Evolutionary conservation across 176 grass and related monocot genomes (phyloP).

Genomic region (Zoysia pacifica): DNA sequence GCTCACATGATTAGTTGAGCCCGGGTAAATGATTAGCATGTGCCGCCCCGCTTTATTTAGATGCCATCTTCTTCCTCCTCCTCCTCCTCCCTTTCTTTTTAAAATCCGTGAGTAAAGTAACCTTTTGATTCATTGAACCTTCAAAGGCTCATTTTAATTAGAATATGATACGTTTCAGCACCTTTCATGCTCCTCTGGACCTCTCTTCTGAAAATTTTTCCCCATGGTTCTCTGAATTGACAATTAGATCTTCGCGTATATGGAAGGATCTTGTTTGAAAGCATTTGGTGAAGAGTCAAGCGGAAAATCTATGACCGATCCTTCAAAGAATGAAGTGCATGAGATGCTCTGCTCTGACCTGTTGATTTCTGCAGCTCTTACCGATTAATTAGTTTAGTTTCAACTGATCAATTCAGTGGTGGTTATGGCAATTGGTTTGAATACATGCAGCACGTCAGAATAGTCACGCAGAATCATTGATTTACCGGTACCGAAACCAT

Average conservation of each 20-base stretch:
- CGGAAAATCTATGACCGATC: constrained; percentile 33
- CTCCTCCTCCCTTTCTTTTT: constrained; percentile 45
- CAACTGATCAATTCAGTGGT: constrained; percentile 22
- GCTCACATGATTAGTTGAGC: constrained; percentile 87
- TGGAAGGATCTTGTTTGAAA: constrained; percentile 47
- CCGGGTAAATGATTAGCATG: constrained; percentile 88
- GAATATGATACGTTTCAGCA: constrained; percentile 32
- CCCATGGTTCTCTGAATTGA: constrained; percentile 25
- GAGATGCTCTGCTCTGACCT: constrained; percentile 26
- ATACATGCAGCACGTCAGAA: constrained; percentile 39
- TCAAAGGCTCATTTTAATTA: constrained; percentile 41
- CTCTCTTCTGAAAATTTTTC: neutral
- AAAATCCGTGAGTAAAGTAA: constrained; percentile 41
- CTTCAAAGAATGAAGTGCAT: constrained; percentile 29
- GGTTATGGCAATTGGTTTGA: constrained; percentile 44
- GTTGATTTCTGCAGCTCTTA: constrained; percentile 39
- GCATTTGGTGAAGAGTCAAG: constrained; percentile 43
- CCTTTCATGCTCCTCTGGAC: constrained; percentile 25
- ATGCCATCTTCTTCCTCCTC: constrained; percentile 20
- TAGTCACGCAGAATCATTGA: constrained; percentile 46
- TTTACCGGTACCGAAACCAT: constrained; percentile 35
- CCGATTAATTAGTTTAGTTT: constrained; percentile 19
- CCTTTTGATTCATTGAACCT: constrained; percentile 76
- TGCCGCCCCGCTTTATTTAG: constrained; percentile 46
- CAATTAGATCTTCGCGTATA: constrained; percentile 47